Evolutionary conservation across 768 basidiomycete species (phyloP), one percentile per base, ranked within the genome.

Genomic region (Suillus sp.): DNA sequence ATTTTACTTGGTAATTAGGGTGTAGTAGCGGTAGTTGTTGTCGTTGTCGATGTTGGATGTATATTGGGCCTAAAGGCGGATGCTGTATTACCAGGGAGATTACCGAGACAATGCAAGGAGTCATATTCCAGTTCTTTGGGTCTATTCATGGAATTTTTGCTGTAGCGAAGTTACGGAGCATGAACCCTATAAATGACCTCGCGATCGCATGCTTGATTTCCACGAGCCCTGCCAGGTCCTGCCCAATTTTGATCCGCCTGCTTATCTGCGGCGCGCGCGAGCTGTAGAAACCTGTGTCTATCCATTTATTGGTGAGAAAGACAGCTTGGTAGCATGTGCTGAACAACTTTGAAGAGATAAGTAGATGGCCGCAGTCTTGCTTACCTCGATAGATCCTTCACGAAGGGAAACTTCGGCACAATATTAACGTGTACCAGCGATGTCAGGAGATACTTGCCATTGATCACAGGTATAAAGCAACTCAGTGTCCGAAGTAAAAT

Each of bases 1-100:
- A 5, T 59, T 30, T 38, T 18, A 55, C 63, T 65, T 64, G 66
- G 38, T 56, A 10, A 48, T 13, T 57, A 81, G 80, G 65, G 80
- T 82, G 66, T 82, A 34, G 63, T 18, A 20, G 2, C 27, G 9
- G 48, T 50, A 9, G 38, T 45, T 57, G 59, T 53, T n/a, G n/a
- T n/a, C n/a, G n/a, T n/a, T n/a, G n/a, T n/a, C n/a, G n/a, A n/a
- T n/a, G n/a, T n/a, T 48, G 54, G 22, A 66, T 65, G 38, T 45
- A 66, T 63, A n/a, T 62, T 62, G 38, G 10, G 50, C 74, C 37
- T 67, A 14, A 65, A 63, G 61, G 60, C 65, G 42, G 48, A 57
- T 66, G 63, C 37, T 66, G 60, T 68, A 35, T 51, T 66, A 65
- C 22, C 22, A 38, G 27, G 16, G 35, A 25, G 53, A 55, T 55